phyloP scores from a whole-genome alignment of 192 early-diverging fungal species.

The Funneliformis mosseae region DNA sequence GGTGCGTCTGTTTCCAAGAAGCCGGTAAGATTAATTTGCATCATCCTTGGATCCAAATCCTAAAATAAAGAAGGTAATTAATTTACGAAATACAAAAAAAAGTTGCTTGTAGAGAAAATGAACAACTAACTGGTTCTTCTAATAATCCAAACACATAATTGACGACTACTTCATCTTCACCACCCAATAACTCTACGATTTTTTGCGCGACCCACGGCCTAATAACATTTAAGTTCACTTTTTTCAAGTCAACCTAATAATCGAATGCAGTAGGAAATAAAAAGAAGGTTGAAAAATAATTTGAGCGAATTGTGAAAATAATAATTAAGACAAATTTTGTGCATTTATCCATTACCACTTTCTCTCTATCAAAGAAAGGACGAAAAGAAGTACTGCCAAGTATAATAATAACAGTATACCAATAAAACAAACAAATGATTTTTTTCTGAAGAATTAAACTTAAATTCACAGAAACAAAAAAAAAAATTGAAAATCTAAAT shows the following conservation, averaged over 20 bases:
- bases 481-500: conserved; percentile 3
- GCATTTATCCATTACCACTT: conserved; percentile 18
- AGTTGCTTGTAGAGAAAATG: background rate
- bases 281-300: background rate
- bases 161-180: conserved; percentile 94
- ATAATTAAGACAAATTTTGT: conserved; percentile 1
- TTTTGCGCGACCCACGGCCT: conserved; percentile 84
- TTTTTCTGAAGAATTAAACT: background rate
- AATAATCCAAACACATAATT: conserved; percentile 85
- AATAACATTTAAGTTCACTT: conserved; percentile 86
- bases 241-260: conserved; percentile 78
- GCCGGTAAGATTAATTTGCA: conserved; percentile 95
- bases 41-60: conserved; percentile 80
- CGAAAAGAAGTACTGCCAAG: conserved; percentile 5
- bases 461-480: background rate
- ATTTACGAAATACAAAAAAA: background rate
- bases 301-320: background rate
- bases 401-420: background rate
- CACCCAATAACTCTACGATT: conserved; percentile 74
- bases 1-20: conserved; percentile 86
- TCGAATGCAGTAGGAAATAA: background rate
- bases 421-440: background rate
- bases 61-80: conserved; percentile 34
- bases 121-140: conserved; percentile 64
- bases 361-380: conserved; percentile 13